A percentile compares a stretch with the other conserved stretches of the same genome.
Conservation (phyloP, 1,284 basidiomycete species). For the Chiua sp. region DNA sequence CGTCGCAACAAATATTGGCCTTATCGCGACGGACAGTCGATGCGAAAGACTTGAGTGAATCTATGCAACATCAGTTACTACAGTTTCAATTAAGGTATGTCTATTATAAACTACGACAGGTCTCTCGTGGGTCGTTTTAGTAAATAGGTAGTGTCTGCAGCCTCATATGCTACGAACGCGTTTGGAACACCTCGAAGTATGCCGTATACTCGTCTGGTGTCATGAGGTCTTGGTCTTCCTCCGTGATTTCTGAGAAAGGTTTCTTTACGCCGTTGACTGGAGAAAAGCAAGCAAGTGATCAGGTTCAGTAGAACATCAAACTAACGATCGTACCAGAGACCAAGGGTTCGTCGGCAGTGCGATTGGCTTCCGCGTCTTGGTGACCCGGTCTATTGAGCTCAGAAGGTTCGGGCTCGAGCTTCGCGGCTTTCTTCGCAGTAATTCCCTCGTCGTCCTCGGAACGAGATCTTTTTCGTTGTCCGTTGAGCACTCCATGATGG, state of each 20-base stretch:
- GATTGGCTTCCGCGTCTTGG: not conserved
- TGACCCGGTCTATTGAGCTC: constrained; percentile 5
- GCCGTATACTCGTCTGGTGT: constrained; percentile 84
- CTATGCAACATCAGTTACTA: not conserved
- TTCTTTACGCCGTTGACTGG: constrained; percentile 74
- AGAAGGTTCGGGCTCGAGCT: constrained; percentile 37
- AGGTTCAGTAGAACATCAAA: not conserved
- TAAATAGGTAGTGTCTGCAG: constrained; percentile 1
- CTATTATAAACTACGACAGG: constrained; percentile 14
- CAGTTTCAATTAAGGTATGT: constrained; percentile 29
- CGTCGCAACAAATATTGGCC: too few relatives aligned
- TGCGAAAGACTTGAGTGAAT: too few relatives aligned
- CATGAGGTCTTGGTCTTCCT: constrained; percentile 85
- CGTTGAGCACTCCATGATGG: constrained; percentile 69
- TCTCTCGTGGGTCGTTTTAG: constrained; percentile 14
- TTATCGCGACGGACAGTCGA: too few relatives aligned
- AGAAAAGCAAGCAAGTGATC: constrained; percentile 7
- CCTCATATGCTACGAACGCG: constrained; percentile 31
- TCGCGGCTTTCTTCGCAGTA: constrained; percentile 51
- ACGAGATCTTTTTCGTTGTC: constrained; percentile 71
- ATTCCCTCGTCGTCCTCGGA: constrained; percentile 62
- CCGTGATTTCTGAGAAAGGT: constrained; percentile 74
- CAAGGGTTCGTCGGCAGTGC: constrained; percentile 46
- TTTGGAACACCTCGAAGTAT: constrained; percentile 70
- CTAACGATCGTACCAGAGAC: constrained; percentile 60